A percentile compares a stretch with the other conserved stretches of the same genome.
Evolutionary conservation across 768 basidiomycete species (phyloP).

Genomic region (Kwoniella sp.): DNA sequence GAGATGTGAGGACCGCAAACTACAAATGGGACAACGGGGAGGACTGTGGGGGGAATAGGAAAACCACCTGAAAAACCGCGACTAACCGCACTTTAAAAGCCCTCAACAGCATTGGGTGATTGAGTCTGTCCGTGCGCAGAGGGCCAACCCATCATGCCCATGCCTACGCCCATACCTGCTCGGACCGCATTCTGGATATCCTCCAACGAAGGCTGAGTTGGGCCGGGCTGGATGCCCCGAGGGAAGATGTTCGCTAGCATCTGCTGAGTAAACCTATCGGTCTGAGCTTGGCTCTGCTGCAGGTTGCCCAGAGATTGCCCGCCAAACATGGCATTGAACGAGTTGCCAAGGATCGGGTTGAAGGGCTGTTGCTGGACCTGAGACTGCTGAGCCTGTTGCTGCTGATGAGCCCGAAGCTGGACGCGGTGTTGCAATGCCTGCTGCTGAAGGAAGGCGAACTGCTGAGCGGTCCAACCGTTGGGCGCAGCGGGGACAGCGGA

Average conservation of each 20-base stretch:
- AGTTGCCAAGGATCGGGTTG: constrained; percentile 6
- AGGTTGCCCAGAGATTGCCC: background rate
- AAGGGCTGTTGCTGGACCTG: constrained; percentile 14
- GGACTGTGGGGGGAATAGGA: too few relatives aligned
- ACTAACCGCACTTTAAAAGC: too few relatives aligned
- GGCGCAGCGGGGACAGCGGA: background rate
- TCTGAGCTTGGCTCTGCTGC: background rate
- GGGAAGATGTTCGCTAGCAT: constrained; percentile 31
- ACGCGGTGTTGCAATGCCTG: constrained; percentile 11
- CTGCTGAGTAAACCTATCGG: constrained; percentile 24
- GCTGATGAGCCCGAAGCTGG: constrained; percentile 13
- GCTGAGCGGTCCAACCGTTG: constrained; percentile 14
- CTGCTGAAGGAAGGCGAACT: constrained; percentile 25
- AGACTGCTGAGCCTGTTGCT: constrained; percentile 5
- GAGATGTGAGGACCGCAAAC: too few relatives aligned
- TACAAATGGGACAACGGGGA: too few relatives aligned
- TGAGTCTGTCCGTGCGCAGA: background rate
- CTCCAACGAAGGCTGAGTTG: constrained; percentile 13
- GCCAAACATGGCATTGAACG: constrained; percentile 13
- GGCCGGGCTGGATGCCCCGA: constrained; percentile 1
- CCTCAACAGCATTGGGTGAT: background rate
- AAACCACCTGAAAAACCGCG: too few relatives aligned
- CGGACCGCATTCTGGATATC: constrained; percentile 32
- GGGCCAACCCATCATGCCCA: constrained; percentile 12
- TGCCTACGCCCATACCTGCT: constrained; percentile 30